These are phyloP conservation scores for Microcera coccophila DNA, from an alignment of 2,329 filamentous ascomycete species.

Conservation along the genomic window DNA sequence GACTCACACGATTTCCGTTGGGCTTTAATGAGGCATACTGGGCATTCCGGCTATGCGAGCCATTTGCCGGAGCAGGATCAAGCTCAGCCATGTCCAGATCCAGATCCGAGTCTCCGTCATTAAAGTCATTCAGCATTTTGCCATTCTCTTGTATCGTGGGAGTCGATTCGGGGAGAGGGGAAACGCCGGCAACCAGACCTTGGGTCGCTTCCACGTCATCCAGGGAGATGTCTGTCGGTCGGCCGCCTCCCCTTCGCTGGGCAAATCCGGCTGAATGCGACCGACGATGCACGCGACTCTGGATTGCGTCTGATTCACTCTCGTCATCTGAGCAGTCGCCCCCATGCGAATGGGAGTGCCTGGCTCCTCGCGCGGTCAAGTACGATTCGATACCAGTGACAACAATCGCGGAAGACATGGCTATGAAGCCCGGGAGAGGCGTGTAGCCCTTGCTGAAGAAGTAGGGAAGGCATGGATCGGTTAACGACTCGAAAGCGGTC, in stretches of 20 bases:
- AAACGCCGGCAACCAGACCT: constrained; percentile 56
- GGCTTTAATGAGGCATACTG: constrained; percentile 33
- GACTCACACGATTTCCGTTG: constrained; percentile 1
- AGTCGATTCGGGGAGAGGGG: constrained; percentile 54
- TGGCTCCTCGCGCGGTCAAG: constrained; percentile 67
- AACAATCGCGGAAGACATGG: constrained; percentile 75
- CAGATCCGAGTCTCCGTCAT: constrained; percentile 52
- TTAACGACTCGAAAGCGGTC: constrained; percentile 63
- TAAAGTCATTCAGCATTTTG: constrained; percentile 31
- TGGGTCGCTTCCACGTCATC: constrained; percentile 50
- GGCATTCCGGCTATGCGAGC: constrained; percentile 22
- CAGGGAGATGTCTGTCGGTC: constrained; percentile 49
- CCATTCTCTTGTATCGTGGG: constrained; percentile 32
- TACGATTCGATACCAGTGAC: constrained; percentile 88
- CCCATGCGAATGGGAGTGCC: constrained; percentile 53
- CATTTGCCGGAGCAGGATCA: constrained; percentile 37
- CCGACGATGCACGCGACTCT: background rate
- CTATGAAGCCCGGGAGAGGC: constrained; percentile 75
- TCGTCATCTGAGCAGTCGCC: constrained; percentile 48
- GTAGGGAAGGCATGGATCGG: constrained; percentile 67
- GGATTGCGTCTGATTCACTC: constrained; percentile 28
- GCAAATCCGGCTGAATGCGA: constrained; percentile 32
- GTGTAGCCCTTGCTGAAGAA: constrained; percentile 78
- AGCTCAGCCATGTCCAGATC: constrained; percentile 61
- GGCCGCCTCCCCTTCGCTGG: constrained; percentile 36